Evolutionary conservation across 345 rosid species (phyloP).

Genomic region (Microthlaspi erraticum): DNA sequence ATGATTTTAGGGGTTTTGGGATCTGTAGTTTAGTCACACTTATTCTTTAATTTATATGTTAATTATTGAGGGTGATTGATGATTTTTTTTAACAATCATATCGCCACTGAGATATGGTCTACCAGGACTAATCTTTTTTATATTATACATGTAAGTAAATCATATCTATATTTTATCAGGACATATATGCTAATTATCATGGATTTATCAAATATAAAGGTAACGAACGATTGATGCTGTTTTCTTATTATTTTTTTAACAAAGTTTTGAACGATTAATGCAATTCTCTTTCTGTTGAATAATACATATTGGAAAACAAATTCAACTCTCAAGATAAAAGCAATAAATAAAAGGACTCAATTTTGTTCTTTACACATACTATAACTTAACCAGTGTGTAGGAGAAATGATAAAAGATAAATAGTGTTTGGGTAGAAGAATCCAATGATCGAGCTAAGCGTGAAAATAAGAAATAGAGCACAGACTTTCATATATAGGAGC

Average conservation of each 20-base stretch:
- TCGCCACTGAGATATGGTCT: constrained; percentile 60
- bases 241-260: no score
- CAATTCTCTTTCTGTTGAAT: background rate
- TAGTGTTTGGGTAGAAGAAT: background rate
- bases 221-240: no score
- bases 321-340: background rate
- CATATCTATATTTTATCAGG: background rate
- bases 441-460: background rate
- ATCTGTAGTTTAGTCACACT: constrained; percentile 49
- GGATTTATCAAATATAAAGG: background rate
- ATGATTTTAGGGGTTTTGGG: constrained; percentile 54
- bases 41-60: constrained; percentile 26
- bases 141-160: background rate
- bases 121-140: constrained; percentile 26
- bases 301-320: background rate
- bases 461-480: background rate
- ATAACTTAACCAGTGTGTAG: no score
- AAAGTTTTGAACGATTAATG: background rate
- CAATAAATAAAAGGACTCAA: background rate
- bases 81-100: constrained; percentile 46
- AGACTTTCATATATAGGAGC: background rate
- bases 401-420: no score
- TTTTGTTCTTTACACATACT: no score
- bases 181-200: background rate
- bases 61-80: constrained; percentile 54